Conservation (phyloP, 108 stramenopile species). For the Skeletonema costatum region DNA sequence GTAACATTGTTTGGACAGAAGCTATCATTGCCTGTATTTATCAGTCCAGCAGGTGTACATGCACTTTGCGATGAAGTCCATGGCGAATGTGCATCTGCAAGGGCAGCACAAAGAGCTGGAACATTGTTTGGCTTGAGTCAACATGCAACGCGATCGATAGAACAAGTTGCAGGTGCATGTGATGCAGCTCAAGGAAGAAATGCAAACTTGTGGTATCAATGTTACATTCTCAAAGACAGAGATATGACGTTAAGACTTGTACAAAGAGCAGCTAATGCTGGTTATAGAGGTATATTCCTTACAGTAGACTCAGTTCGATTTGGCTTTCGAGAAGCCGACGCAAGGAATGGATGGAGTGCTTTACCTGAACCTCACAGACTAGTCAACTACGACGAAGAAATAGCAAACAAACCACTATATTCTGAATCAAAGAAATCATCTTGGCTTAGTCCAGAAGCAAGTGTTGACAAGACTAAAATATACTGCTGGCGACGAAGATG, state of each 20-base stretch:
- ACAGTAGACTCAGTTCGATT: slow-evolving; percentile 88
- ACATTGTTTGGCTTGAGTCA: slow-evolving; percentile 73
- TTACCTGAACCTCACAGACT: slow-evolving; percentile 76
- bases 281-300: slow-evolving; percentile 77
- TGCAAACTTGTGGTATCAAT: slow-evolving; percentile 64
- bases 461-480: slow-evolving; percentile 45
- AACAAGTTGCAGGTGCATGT: slow-evolving; percentile 56
- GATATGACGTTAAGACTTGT: slow-evolving; percentile 59
- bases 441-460: slow-evolving; percentile 17
- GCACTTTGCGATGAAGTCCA: slow-evolving; percentile 57
- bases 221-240: slow-evolving; percentile 80
- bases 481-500: slow-evolving; percentile 67
- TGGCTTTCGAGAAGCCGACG: slow-evolving; percentile 86
- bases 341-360: slow-evolving; percentile 75
- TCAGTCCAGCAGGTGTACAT: slow-evolving; percentile 80
- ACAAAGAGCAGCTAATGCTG: slow-evolving; percentile 63
- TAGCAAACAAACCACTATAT: neutral
- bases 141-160: slow-evolving; percentile 80
- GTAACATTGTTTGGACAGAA: slow-evolving; percentile 53
- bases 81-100: slow-evolving; percentile 80
- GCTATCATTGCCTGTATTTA: slow-evolving; percentile 71
- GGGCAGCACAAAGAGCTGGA: slow-evolving; percentile 51
- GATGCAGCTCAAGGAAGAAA: slow-evolving; percentile 38
- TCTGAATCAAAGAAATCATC: slow-evolving; percentile 3
- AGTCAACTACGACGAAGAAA: slow-evolving; percentile 71